phyloP scores from a whole-genome alignment of 1,139 yeast genomes.

The Saccharomyces hybrid region DNA sequence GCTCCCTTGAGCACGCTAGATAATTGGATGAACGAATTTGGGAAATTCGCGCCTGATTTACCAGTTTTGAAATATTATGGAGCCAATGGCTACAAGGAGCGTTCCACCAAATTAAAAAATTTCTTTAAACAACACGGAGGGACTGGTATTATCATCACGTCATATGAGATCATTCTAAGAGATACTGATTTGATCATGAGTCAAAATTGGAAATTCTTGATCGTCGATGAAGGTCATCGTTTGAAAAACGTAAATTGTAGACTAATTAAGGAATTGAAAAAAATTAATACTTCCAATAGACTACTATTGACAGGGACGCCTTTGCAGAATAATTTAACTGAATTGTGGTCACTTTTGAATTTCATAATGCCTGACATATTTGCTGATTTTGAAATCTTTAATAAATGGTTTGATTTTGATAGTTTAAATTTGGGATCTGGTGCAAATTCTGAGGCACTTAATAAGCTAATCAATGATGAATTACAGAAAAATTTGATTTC shows the following conservation, averaged over 20 bases:
- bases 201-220: slow-evolving; percentile 66
- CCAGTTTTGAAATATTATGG: slow-evolving; percentile 65
- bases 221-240: slow-evolving; percentile 96
- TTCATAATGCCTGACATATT: slow-evolving; percentile 89
- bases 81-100: slow-evolving; percentile 41
- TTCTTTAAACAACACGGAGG: slow-evolving; percentile 27
- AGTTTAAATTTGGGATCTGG: slow-evolving; percentile 36
- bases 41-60: slow-evolving; percentile 64
- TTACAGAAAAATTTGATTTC: slow-evolving; percentile 56
- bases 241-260: slow-evolving; percentile 75
- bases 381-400: slow-evolving; percentile 80
- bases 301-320: slow-evolving; percentile 92
- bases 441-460: slow-evolving; percentile 37
- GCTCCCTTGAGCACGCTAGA: slow-evolving; percentile 84
- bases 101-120: slow-evolving; percentile 39
- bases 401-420: slow-evolving; percentile 86
- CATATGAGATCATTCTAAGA: slow-evolving; percentile 71
- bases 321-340: slow-evolving; percentile 78
- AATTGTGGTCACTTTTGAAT: slow-evolving; percentile 83
- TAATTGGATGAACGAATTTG: slow-evolving; percentile 74
- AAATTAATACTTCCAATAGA: slow-evolving; percentile 58
- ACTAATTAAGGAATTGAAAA: slow-evolving; percentile 62
- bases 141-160: slow-evolving; percentile 58
- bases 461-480: slow-evolving; percentile 47
- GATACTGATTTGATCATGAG: slow-evolving; percentile 48